These are phyloP conservation scores for Phaeosphaeriaceae sp. DNA, from an alignment of 2,329 filamentous ascomycete species.

Conservation along the genomic window DNA sequence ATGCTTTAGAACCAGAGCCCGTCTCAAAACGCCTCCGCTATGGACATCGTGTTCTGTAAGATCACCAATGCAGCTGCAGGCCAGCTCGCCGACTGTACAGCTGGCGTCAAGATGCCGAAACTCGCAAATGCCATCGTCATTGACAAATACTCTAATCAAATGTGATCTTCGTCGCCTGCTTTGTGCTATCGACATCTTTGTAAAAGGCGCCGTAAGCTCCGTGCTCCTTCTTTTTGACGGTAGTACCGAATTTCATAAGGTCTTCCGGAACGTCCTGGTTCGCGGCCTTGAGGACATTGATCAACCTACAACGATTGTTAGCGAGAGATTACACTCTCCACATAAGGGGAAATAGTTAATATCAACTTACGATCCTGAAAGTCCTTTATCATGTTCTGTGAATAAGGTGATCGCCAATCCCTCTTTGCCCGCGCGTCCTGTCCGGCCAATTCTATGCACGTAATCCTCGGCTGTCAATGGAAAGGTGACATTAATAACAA, in stretches of 20 bases:
- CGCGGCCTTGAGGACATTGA: conserved; percentile 94
- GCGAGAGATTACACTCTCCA: conserved; percentile 1
- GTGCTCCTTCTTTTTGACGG: conserved; percentile 98
- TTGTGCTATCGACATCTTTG: conserved; percentile 84
- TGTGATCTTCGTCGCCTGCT: conserved; percentile 88
- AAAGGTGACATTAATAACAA: conserved; percentile 95
- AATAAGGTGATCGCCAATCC: conserved; percentile 93
- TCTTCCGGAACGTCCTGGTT: conserved; percentile 90
- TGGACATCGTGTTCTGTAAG: conserved; percentile 14
- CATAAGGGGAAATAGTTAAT: no score
- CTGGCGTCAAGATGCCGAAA: conserved; percentile 2
- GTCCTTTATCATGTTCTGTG: conserved; percentile 90
- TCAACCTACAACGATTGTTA: conserved; percentile 64
- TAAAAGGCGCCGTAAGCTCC: conserved; percentile 94
- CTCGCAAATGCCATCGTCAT: conserved; percentile 1
- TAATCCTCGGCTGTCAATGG: conserved; percentile 96
- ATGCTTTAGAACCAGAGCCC: conserved; percentile 19
- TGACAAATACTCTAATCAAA: conserved; percentile 65
- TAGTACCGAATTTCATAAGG: conserved; percentile 93
- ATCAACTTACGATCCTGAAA: conserved; percentile 80
- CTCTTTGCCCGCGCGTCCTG: conserved; percentile 88
- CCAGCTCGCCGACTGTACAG: conserved; percentile 28
- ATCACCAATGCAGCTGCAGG: conserved; percentile 25
- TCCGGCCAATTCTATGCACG: conserved; percentile 93
- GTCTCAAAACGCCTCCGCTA: conserved; percentile 34